Conservation (phyloP, 2,329 filamentous ascomycete genomes). For the Pseudogymnoascus sp. region DNA sequence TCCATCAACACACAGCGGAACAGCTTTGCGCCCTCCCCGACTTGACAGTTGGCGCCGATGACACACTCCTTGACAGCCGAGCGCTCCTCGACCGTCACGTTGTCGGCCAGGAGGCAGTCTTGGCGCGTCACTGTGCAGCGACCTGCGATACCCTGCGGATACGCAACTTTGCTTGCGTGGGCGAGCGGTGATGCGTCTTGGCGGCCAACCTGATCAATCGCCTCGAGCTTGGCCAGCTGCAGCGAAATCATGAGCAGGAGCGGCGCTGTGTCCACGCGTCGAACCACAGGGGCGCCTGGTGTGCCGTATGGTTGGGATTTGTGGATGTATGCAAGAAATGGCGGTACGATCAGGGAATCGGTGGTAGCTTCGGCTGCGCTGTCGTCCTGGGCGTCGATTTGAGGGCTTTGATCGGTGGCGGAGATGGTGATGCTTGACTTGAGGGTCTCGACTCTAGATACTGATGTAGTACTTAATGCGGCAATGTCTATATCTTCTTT, state of each 20-base stretch:
- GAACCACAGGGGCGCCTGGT: conserved; percentile 57
- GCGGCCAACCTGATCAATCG: conserved; percentile 54
- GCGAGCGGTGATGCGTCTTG: conserved; percentile 63
- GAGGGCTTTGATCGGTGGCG: conserved; percentile 7
- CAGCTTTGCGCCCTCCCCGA: conserved; percentile 77
- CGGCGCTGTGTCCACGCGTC: conserved; percentile 80
- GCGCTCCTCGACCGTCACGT: conserved; percentile 83
- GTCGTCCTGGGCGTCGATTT: conserved; percentile 13
- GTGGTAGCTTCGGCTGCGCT: conserved; percentile 13
- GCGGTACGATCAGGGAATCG: conserved; percentile 50
- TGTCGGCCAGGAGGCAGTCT: conserved; percentile 79
- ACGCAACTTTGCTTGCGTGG: conserved; percentile 71
- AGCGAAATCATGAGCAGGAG: conserved; percentile 77
- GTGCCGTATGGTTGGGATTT: conserved; percentile 37
- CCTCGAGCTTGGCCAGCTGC: conserved; percentile 77
- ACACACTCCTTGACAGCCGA: conserved; percentile 89
- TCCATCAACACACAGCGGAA: conserved; percentile 92
- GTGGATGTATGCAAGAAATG: conserved; percentile 77
- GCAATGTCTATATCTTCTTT: conserved; percentile 25
- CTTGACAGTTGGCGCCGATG: conserved; percentile 79
- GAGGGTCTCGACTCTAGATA: conserved; percentile 18
- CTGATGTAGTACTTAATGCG: conserved; percentile 27
- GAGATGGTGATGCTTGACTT: conserved; percentile 7
- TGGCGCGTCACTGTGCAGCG: conserved; percentile 74
- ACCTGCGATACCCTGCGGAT: conserved; percentile 72